Base-by-base conservation (phyloP, 345 rosid species). In the Mangifera indica region DNA sequence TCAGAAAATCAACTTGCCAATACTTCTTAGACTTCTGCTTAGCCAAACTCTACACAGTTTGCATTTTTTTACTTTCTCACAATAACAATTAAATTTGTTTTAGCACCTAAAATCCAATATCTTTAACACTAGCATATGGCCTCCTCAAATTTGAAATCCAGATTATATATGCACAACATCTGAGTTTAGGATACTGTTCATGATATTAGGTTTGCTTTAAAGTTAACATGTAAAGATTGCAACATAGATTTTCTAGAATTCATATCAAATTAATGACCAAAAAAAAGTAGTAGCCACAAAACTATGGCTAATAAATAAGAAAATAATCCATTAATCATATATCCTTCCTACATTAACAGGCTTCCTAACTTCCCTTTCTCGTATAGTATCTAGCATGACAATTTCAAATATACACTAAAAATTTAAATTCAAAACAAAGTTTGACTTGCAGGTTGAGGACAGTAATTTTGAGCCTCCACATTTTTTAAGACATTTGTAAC, bases 331-430 rank as follows among this genome's bases (percentile, higher is more conserved):
- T 37, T 9, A 37, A 56, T 67, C 26, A 55, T 11, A 14, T 42
- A 21, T 69, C 22, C 20, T 24, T 69, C 49, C 59, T 7, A 14
- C 48, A 13, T 18, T 40, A 69, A 42, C 34, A 7, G 40, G 63
- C 63, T 21, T 56, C 63, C 10, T 37, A 56, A 18, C 72, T 55
- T 58, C 54, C 20, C 60, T 56, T 42, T 49, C 57, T 48, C 10
- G 24, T 17, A 17, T 22, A 37, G 42, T 26, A 26, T 29, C 44
- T 5, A 7, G 32, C 22, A 20, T 29, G 58, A 5, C 17, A 10
- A 71, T 37, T 70, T 8, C 48, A 71, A 13, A 56, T 44, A 22
- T 58, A 0, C 58, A 59, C 32, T 60, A 60, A 60, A 70, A 26
- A 10, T 29, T 60, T 56, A 59, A 29, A 60, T 29, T 45, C 20